Evolutionary conservation across 129 eudicot genomes (phyloP), one percentile per base, ranked within the genome.

Genomic region (Helianthus tuberosus): DNA sequence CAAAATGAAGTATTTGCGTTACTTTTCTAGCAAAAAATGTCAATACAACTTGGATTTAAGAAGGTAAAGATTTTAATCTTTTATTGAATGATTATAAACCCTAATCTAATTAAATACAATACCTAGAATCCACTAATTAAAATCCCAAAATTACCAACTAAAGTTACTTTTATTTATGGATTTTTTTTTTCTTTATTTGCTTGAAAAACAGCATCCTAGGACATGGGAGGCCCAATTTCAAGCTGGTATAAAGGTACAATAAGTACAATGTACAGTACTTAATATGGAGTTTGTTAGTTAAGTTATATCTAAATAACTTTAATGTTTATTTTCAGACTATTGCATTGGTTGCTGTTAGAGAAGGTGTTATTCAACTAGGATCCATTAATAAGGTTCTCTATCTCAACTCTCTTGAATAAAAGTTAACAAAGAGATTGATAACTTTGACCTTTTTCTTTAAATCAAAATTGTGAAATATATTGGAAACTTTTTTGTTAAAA

Each of bases 141-240:
- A 41, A 41, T 41, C 3, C 1, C 9, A 41, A 9, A 39, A 41
- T 29, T 29, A 29, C 46, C 11, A 52, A 11, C 25, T 54, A 13
- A 14, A 35, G 35, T 72, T 1, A 64, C 17, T 41, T 6, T 41
- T 51, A 63, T 10, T 80, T 52, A 52, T 75, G 59, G 20, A 2
- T n/a, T n/a, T n/a, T n/a, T n/a, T 32, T 36, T 13, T 63, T 43
- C 8, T 41, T n/a, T 65, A n/a, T 61, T 76, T 47, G 3, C 9
- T 83, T 52, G 41, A 61, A 61, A 66, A 62, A 75, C 86, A 95
- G 99, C 90, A 95, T 69, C 99, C 99, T 15, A 87, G 99, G 87
- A 95, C 99, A 57, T 95, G 99, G 99, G 99, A 95, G 78, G 99
- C 97, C 66, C 99, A 95, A 79, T 95, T 95, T 79, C 99, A 89